A percentile compares a stretch with the other conserved stretches of the same genome.
Conservation (phyloP, 176 grass and related monocot species). For the Dactylis glomerata region DNA sequence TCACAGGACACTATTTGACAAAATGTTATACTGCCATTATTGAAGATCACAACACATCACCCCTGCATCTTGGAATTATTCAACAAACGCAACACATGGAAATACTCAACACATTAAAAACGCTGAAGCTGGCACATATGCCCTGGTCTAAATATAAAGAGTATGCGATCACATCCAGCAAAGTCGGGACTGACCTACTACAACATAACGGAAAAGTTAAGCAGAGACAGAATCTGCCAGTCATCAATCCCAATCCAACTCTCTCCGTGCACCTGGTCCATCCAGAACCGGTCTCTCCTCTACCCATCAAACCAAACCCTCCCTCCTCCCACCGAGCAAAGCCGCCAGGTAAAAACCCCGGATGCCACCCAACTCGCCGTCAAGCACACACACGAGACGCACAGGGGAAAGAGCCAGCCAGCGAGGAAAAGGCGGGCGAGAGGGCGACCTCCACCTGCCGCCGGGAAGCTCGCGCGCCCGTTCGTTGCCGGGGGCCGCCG, state of each 20-base stretch:
- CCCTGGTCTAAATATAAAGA: neutral
- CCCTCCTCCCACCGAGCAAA: slow-evolving; percentile 16
- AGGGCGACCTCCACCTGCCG: slow-evolving; percentile 48
- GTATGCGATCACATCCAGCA: neutral
- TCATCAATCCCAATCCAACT: neutral
- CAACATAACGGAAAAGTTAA: slow-evolving; percentile 7
- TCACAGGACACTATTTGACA: neutral
- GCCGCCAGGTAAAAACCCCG: slow-evolving; percentile 25
- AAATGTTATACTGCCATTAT: neutral
- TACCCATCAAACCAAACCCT: slow-evolving; percentile 20
- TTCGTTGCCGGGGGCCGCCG: neutral
- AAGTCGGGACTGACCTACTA: neutral
- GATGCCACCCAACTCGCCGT: neutral
- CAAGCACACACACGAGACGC: neutral
- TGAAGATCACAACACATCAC: neutral
- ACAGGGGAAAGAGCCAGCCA: neutral
- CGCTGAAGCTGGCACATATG: neutral
- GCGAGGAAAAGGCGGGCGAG: neutral
- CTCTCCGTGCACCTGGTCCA: slow-evolving; percentile 33
- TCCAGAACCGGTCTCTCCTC: neutral
- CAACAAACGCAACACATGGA: neutral
- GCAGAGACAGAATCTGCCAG: neutral
- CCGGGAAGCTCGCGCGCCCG: slow-evolving; percentile 36
- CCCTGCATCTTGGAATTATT: neutral
- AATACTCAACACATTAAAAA: neutral